Evolutionary conservation across 768 basidiomycete genomes (phyloP).

Genomic region (Candolleomyces aberdarensis): DNA sequence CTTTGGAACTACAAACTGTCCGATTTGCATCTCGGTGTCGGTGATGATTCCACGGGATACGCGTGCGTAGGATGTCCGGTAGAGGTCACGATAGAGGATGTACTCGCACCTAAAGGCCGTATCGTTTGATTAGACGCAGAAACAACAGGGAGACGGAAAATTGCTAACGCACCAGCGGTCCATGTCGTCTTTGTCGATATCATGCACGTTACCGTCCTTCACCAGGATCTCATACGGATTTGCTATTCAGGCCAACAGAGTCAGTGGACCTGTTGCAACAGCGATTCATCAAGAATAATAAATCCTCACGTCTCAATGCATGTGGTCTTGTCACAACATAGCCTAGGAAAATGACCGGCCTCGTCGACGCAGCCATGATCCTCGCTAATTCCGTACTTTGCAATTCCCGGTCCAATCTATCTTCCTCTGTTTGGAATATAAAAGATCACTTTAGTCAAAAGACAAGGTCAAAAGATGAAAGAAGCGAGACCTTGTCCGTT

Average conservation of each 20-base stretch:
- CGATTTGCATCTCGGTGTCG: constrained; percentile 89
- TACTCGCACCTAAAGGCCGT: constrained; percentile 74
- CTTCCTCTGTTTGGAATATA: constrained; percentile 59
- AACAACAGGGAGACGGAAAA: neutral
- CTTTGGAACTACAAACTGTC: constrained; percentile 74
- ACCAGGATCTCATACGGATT: constrained; percentile 75
- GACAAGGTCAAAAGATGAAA: neutral
- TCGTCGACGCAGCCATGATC: constrained; percentile 71
- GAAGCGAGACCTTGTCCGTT: constrained; percentile 75
- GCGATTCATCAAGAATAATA: neutral
- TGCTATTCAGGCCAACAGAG: constrained; percentile 34
- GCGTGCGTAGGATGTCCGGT: constrained; percentile 79
- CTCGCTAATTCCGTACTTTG: constrained; percentile 79
- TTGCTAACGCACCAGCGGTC: constrained; percentile 60
- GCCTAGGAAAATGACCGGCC: constrained; percentile 77
- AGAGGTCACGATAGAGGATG: constrained; percentile 78
- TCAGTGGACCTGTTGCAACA: neutral
- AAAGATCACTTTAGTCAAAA: neutral
- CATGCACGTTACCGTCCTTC: constrained; percentile 74
- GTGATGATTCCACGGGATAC: constrained; percentile 81
- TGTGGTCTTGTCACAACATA: constrained; percentile 76
- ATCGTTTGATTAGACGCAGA: neutral
- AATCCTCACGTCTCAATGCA: constrained; percentile 54
- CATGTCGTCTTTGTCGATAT: constrained; percentile 70
- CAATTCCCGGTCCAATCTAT: constrained; percentile 82